Evolutionary conservation across 1,139 yeast genomes (phyloP).

Genomic region (Ogataea hybrid): DNA sequence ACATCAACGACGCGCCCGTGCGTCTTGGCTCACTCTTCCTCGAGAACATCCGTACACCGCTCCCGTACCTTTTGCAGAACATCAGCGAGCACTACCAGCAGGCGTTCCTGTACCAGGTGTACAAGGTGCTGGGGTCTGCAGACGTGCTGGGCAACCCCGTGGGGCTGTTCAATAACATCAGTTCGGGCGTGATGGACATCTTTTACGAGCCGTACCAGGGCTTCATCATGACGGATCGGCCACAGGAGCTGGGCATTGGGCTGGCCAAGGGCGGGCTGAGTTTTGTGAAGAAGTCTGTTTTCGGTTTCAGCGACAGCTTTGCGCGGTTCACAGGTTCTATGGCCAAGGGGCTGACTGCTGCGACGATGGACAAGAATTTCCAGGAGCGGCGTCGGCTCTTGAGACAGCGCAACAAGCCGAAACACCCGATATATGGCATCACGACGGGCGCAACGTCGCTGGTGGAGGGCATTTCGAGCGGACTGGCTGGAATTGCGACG

Average conservation of each 20-base stretch:
- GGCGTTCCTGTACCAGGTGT: constrained; percentile 87
- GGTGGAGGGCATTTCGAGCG: constrained; percentile 82
- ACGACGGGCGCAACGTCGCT: constrained; percentile 88
- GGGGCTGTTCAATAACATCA: constrained; percentile 86
- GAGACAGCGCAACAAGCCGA: constrained; percentile 75
- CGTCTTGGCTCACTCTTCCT: constrained; percentile 81
- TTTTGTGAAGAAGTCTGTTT: constrained; percentile 90
- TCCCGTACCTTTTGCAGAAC: constrained; percentile 69
- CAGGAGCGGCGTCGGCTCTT: constrained; percentile 75
- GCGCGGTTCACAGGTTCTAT: constrained; percentile 91
- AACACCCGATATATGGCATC: constrained; percentile 86
- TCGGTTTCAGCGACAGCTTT: constrained; percentile 91
- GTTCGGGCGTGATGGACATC: constrained; percentile 94
- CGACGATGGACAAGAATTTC: constrained; percentile 81
- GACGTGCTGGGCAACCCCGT: constrained; percentile 97
- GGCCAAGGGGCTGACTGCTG: constrained; percentile 91
- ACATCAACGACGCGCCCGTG: constrained; percentile 95
- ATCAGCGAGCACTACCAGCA: constrained; percentile 88
- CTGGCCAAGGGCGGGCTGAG: constrained; percentile 95
- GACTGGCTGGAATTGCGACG: constrained; percentile 84
- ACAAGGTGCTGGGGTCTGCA: constrained; percentile 93
- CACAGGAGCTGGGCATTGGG: constrained; percentile 94
- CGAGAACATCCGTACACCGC: constrained; percentile 86
- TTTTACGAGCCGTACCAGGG: constrained; percentile 98
- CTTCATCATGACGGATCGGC: constrained; percentile 87